Evolutionary conservation across 2,329 filamentous ascomycete species (phyloP), one percentile per base, ranked within the genome.

Genomic region (Fusarium drepaniforme): DNA sequence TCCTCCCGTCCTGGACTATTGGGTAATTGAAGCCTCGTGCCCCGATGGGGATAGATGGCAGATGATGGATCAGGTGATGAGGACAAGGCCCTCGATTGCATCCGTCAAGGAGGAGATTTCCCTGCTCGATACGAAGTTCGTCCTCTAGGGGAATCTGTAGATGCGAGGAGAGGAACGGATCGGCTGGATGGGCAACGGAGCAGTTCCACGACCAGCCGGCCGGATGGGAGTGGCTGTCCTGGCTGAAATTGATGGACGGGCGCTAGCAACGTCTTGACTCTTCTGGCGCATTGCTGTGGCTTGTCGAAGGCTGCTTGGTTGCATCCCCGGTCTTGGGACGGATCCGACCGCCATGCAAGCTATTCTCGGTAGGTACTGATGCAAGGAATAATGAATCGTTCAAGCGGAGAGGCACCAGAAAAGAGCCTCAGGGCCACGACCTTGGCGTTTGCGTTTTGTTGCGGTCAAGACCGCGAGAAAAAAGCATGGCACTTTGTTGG

Each of bases 221-320:
- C 51, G 51, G 51, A 65, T 65, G 62, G 49, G 51, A 58, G 38
- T 58, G 63, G 63, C 49, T 64, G 53, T 23, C 38, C 28, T 59
- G 28, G 23, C 44, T 63, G 44, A 59, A 57, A 67, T 56, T 42
- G 33, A 72, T 76, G 56, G 74, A 76, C 67, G 74, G 74, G 68
- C 66, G 66, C 74, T 76, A 75, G 57, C 53, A 76, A 70, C 68
- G 71, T 67, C 68, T 70, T 73, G 67, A 67, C 71, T 72, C 71
- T 67, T 65, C 64, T 72, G 71, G 46, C 38, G 64, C 28, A 37
- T 66, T 68, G 37, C n/a, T 74, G 68, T 75, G 66, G 66, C 53
- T 70, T 66, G 63, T 46, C 53, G 49, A 53, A 33, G 37, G 49
- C 61, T 56, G 37, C 35, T 64, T 64, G 61, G 49, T 68, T 67